phyloP scores from a whole-genome alignment of 768 basidiomycete genomes.

The Lactifluus echinatus region DNA sequence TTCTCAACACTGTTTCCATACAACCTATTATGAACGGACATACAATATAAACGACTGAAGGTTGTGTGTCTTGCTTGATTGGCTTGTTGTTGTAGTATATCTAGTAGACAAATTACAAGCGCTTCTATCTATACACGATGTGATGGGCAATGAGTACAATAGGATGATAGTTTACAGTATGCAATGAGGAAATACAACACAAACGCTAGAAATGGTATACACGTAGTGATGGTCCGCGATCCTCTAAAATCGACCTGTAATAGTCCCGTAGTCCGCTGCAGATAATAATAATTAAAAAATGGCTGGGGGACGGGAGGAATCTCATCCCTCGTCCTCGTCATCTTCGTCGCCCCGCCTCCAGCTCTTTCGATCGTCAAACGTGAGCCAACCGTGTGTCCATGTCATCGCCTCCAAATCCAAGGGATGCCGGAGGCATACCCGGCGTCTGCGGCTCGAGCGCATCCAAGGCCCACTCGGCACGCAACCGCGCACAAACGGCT shows the following conservation, averaged over 20 bases:
- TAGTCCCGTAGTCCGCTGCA: neutral
- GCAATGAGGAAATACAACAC: neutral
- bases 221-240: neutral
- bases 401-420: constrained; percentile 13
- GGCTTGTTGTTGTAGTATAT: neutral
- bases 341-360: no score
- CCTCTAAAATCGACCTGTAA: neutral
- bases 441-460: constrained; percentile 18
- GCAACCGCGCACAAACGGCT: constrained; percentile 60
- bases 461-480: constrained; percentile 56
- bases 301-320: neutral
- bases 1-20: neutral
- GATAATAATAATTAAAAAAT: neutral
- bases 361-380: neutral
- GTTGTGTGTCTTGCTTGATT: neutral
- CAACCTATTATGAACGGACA: neutral
- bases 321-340: neutral
- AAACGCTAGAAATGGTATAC: neutral
- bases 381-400: neutral
- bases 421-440: neutral
- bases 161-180: neutral
- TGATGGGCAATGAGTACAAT: neutral
- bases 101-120: neutral
- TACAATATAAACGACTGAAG: neutral
- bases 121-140: neutral